Conservation (phyloP, 495 filamentous ascomycete species). For the Darksidea phi region DNA sequence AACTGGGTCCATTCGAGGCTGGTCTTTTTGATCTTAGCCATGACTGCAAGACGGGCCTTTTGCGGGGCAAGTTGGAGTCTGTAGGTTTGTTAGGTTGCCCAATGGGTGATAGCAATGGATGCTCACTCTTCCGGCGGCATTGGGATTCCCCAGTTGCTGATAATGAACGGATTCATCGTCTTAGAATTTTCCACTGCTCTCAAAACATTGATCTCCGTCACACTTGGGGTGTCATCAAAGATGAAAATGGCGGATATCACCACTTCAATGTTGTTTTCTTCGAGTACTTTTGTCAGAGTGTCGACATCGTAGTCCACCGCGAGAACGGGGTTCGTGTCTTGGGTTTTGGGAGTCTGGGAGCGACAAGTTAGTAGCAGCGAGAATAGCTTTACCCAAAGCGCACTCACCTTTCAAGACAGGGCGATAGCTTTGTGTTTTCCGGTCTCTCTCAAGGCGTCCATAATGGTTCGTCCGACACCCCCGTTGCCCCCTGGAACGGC, state of each 20-base stretch:
- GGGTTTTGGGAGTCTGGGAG: neutral
- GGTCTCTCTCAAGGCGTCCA: slow-evolving; percentile 47
- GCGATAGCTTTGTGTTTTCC: slow-evolving; percentile 49
- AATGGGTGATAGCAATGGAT: neutral
- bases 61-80: neutral
- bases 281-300: slow-evolving; percentile 45
- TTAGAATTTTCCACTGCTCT: slow-evolving; percentile 50
- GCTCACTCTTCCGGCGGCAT: neutral
- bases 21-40: slow-evolving; percentile 4
- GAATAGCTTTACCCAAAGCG: neutral
- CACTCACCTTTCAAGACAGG: slow-evolving; percentile 45
- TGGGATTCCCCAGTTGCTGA: slow-evolving; percentile 1
- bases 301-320: slow-evolving; percentile 50
- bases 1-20: slow-evolving; percentile 52
- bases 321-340: slow-evolving; percentile 33
- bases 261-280: slow-evolving; percentile 51
- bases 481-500: slow-evolving; percentile 58
- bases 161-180: slow-evolving; percentile 49
- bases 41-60: neutral
- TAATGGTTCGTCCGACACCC: slow-evolving; percentile 52
- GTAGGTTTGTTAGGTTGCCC: neutral
- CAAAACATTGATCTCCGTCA: slow-evolving; percentile 47
- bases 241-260: slow-evolving; percentile 53
- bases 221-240: slow-evolving; percentile 11
- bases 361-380: too few species aligned